These are phyloP conservation scores for Incumbomyces lentus DNA, from an alignment of 2,329 filamentous ascomycete species.

Conservation along the genomic window DNA sequence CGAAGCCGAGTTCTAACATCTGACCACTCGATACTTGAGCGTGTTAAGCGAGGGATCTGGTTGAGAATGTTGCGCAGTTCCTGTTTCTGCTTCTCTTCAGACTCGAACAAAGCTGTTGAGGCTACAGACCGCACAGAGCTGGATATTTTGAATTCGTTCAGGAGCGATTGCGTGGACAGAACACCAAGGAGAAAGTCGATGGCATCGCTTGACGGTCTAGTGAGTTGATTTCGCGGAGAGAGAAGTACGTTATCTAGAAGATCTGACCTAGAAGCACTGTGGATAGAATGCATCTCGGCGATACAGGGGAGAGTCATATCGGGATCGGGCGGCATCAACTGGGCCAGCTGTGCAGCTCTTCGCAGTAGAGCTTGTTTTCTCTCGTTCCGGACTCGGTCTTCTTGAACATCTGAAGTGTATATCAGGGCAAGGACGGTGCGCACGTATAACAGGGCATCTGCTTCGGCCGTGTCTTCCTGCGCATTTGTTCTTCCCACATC, in stretches of 20 bases:
- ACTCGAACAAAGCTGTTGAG: conserved; percentile 44
- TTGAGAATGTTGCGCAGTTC: conserved; percentile 46
- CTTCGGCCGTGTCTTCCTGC: conserved; percentile 29
- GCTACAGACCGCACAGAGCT: conserved; percentile 29
- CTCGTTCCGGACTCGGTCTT: background rate
- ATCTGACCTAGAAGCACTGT: conserved; percentile 29
- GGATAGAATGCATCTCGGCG: conserved; percentile 21
- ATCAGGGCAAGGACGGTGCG: conserved; percentile 51
- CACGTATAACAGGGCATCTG: conserved; percentile 40
- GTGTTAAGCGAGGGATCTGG: conserved; percentile 33
- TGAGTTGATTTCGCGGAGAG: conserved; percentile 31
- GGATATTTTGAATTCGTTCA: conserved; percentile 30
- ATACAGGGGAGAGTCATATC: conserved; percentile 10
- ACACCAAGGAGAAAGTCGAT: conserved; percentile 32
- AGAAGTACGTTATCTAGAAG: conserved; percentile 34
- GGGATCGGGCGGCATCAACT: conserved; percentile 24
- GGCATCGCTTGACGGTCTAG: conserved; percentile 29
- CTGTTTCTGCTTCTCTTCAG: conserved; percentile 41
- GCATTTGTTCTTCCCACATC: conserved; percentile 46
- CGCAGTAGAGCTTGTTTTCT: conserved; percentile 24
- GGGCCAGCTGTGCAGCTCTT: conserved; percentile 41
- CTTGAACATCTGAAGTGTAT: conserved; percentile 40
- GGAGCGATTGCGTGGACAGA: conserved; percentile 30
- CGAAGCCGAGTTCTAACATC: conserved; percentile 41
- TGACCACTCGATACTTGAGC: conserved; percentile 39